Percentiles rank a stretch among this genome's conserved stretches.
Conservation (phyloP, 1,139 yeast species). For the Sugiyamaella pinicola region DNA sequence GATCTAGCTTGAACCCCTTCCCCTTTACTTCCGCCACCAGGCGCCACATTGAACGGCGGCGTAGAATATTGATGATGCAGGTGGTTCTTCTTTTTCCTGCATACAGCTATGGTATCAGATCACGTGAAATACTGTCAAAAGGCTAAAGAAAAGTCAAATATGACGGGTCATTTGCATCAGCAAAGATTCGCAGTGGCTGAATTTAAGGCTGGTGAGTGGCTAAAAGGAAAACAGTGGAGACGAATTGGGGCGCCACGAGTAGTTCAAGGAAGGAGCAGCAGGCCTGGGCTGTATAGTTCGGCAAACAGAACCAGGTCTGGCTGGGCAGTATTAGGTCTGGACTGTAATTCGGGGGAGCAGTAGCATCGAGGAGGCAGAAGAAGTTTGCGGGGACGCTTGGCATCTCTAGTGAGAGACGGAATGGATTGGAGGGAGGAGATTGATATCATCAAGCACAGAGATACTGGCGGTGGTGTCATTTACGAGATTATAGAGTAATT, state of each 20-base stretch:
- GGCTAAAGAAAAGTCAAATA: not conserved
- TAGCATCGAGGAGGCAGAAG: no score
- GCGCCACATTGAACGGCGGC: not conserved
- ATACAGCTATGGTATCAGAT: constrained; percentile 2
- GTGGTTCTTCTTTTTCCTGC: constrained; percentile 3
- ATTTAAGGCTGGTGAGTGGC: not conserved
- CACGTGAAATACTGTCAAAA: constrained; percentile 9
- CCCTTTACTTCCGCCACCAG: not conserved
- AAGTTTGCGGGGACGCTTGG: not conserved
- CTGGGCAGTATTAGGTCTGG: no score
- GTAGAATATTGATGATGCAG: not conserved
- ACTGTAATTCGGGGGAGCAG: no score
- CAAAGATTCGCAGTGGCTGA: not conserved
- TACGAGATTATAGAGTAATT: not conserved
- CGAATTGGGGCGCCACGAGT: no score
- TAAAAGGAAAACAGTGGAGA: no score
- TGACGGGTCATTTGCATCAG: constrained; percentile 7
- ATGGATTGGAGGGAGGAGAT: no score
- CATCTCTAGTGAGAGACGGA: not conserved
- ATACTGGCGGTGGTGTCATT: not conserved
- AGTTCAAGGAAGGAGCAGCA: no score
- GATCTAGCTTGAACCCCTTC: no score
- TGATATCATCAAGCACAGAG: no score
- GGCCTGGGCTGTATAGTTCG: no score
- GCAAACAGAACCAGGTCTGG: no score